These are phyloP conservation scores for Gossypium gossypioides DNA, from an alignment of 441 rosid genomes.

Conservation along the genomic window DNA sequence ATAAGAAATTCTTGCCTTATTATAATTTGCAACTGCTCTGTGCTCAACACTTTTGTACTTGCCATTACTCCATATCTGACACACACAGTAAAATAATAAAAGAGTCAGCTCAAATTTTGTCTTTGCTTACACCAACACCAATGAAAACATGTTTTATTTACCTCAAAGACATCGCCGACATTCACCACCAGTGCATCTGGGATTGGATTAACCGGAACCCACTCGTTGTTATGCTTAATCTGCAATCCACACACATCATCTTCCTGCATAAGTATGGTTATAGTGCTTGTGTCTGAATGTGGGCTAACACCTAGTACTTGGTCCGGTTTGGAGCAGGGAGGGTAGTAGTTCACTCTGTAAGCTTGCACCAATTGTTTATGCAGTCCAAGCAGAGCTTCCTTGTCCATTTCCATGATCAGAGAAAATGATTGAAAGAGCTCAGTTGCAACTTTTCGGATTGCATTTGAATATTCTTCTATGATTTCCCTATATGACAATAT, in stretches of 20 bases:
- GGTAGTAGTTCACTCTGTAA: constrained; percentile 20
- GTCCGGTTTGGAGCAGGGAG: constrained; percentile 18
- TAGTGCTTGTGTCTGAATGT: constrained; percentile 20
- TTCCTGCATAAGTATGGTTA: constrained; percentile 19
- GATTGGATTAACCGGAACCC: constrained; percentile 20
- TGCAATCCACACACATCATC: constrained; percentile 15
- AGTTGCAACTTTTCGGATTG: constrained; percentile 8
- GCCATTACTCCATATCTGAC: constrained; percentile 21
- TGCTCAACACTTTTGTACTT: constrained; percentile 21
- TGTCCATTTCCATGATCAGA: constrained; percentile 17
- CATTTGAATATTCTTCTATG: constrained; percentile 16
- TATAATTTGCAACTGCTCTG: constrained; percentile 11
- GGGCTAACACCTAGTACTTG: constrained; percentile 20
- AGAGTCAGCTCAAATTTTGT: background rate
- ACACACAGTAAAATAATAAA: background rate
- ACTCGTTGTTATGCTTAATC: constrained; percentile 12
- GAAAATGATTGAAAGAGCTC: constrained; percentile 20
- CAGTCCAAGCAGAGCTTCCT: constrained; percentile 16
- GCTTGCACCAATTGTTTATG: constrained; percentile 20
- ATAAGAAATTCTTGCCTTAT: constrained; percentile 13
- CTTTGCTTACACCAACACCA: background rate
- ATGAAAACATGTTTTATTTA: background rate
- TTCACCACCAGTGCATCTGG: constrained; percentile 23
- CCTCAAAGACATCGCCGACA: constrained; percentile 23
- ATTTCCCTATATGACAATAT: constrained; percentile 13